Base-by-base conservation (phyloP, 352 stramenopile species). In the Achlya hypogyna region DNA sequence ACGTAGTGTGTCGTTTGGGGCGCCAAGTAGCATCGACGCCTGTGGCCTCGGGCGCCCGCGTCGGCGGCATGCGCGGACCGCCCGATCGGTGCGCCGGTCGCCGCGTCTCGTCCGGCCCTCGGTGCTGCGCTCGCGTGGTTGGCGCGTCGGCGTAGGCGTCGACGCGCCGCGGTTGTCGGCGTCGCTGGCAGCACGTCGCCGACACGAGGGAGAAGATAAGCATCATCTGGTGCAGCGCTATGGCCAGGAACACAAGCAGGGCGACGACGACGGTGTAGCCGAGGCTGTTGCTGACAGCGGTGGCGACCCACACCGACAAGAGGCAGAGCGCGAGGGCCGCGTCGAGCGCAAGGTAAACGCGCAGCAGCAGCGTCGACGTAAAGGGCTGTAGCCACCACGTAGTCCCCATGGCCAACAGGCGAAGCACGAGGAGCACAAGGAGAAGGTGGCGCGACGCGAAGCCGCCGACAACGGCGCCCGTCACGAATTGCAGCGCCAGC, bases 161-260 rank as follows among this genome's bases (percentile, higher is more conserved):
- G 18, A 49, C 22, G 42, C 18, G 22, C 18, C 18, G 42, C 18
- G 22, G 18, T 18, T 49, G 42, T 49, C 42, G 42, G 22, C 22
- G n/a, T n/a, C n/a, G n/a, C n/a, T n/a, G n/a, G n/a, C n/a, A 56
- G 38, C 49, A 56, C 31, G 49, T 35, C 49, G 16, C 20, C 12
- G 49, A 3, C 2, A 56, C 2, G 8, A 35, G 31, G 10, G 49
- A 31, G 31, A 56, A 67, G 27, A 67, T 28, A 27, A 60, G 51
- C 40, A 67, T 59, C 20, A 67, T 38, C 59, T 59, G 60, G 32
- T 67, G 49, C 28, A 52, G 27, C 28, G 51, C 42, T 6, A 67
- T 12, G 18, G 27, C 60, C 23, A 58, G 38, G 34, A 58, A 10
- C 5, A 34, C 47, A 4, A 58, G 4, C 3, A 67, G 14, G 2